Percentiles rank a stretch among this genome's conserved stretches.
Evolutionary conservation across 140 eudicot species (phyloP).

Genomic region (Artemisia princeps): DNA sequence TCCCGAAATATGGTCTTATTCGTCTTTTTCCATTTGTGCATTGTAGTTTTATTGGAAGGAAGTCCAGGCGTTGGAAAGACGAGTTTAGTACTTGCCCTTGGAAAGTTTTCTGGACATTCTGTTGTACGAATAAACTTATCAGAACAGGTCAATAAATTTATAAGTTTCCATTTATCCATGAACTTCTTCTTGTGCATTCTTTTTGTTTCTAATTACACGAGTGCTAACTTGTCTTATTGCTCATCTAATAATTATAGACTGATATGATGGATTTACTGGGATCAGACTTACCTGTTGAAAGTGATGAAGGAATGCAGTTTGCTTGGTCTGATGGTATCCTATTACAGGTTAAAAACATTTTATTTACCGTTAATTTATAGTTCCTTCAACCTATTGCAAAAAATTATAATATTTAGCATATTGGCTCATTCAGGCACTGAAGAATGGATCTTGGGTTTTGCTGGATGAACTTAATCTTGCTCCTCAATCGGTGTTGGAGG

Average conservation of each 20-base stretch:
- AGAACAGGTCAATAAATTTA: constrained; percentile 58
- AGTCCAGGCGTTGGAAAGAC: constrained; percentile 99
- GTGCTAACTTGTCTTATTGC: constrained; percentile 16
- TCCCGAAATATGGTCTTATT: constrained; percentile 9
- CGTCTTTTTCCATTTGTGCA: constrained; percentile 8
- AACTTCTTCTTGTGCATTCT: neutral
- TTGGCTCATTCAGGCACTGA: constrained; percentile 56
- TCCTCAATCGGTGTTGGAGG: constrained; percentile 97
- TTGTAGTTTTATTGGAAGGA: constrained; percentile 81
- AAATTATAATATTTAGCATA: constrained; percentile 9
- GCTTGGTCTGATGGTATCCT: constrained; percentile 99
- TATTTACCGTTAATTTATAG: neutral
- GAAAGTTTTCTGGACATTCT: constrained; percentile 79
- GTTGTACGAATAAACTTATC: constrained; percentile 92
- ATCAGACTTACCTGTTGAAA: constrained; percentile 84
- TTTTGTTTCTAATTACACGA: neutral
- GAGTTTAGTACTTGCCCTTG: constrained; percentile 72
- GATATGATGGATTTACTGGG: constrained; percentile 97
- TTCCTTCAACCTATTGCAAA: neutral
- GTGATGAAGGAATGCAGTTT: constrained; percentile 94
- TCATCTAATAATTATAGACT: constrained; percentile 42
- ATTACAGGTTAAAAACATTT: constrained; percentile 54
- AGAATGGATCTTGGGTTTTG: constrained; percentile 89
- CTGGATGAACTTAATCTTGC: constrained; percentile 96
- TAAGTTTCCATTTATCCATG: neutral